Conservation (phyloP, 164 flowering plant genomes). For the Aristolochia contorta region DNA sequence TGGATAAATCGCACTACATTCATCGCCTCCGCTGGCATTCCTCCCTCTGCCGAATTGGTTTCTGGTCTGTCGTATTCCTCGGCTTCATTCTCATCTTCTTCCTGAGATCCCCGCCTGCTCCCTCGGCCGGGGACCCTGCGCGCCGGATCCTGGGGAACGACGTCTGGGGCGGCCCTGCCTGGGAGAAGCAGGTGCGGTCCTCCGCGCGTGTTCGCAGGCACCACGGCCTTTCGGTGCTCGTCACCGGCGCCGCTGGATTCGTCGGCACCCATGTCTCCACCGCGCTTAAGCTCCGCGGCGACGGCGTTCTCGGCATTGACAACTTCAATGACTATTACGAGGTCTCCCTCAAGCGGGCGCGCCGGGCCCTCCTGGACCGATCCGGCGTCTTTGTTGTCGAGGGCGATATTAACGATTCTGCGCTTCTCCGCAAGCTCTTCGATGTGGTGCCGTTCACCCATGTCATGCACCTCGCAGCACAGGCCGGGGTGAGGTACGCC, state of each 20-base stretch:
- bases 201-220: slow-evolving; percentile 53
- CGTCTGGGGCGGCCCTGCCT: slow-evolving; percentile 50
- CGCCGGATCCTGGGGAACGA: slow-evolving; percentile 40
- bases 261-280: slow-evolving; percentile 79
- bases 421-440: slow-evolving; percentile 53
- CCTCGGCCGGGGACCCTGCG: slow-evolving; percentile 32
- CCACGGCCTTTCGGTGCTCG: slow-evolving; percentile 60
- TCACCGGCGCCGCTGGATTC: slow-evolving; percentile 93
- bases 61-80: slow-evolving; percentile 54
- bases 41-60: slow-evolving; percentile 48
- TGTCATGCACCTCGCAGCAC: slow-evolving; percentile 93
- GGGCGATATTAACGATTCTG: slow-evolving; percentile 72
- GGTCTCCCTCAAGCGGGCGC: slow-evolving; percentile 55
- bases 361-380: slow-evolving; percentile 63
- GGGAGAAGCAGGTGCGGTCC: slow-evolving; percentile 64
- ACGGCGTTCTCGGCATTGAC: slow-evolving; percentile 82
- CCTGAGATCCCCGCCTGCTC: slow-evolving; percentile 35
- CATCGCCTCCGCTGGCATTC: slow-evolving; percentile 42
- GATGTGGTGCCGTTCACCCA: slow-evolving; percentile 75
- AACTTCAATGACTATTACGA: slow-evolving; percentile 85
- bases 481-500: slow-evolving; percentile 92
- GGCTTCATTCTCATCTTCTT: slow-evolving; percentile 56
- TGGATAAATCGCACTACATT: slow-evolving; percentile 61
- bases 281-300: slow-evolving; percentile 76
- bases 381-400: slow-evolving; percentile 76